Evolutionary conservation across 257 asterid genomes (phyloP).

Genomic region (Solanum piurae): DNA sequence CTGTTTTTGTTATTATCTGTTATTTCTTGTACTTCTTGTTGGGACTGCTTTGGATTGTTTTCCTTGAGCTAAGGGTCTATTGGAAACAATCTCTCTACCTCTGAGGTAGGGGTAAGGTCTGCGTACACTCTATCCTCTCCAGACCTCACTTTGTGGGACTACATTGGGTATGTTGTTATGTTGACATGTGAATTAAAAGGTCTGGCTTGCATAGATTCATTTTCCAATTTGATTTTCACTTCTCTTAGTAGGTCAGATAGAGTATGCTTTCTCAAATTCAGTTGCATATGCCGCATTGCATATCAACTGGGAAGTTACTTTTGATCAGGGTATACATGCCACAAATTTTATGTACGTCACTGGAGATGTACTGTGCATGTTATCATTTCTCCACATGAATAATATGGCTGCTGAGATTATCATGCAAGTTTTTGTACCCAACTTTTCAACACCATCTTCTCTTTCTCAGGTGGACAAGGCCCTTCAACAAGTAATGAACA

Average conservation of each 20-base stretch:
- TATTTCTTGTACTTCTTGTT: background rate
- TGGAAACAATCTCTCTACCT: background rate
- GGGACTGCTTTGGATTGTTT: background rate
- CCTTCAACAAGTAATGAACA: slow-evolving; percentile 44
- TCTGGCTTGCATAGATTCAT: background rate
- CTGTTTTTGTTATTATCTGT: background rate
- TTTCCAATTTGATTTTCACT: background rate
- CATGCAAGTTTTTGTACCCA: background rate
- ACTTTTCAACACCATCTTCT: background rate
- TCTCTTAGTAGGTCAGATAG: background rate
- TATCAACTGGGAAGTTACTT: background rate
- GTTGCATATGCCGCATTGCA: background rate
- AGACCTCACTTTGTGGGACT: background rate
- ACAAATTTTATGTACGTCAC: background rate
- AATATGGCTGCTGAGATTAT: background rate
- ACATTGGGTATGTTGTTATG: background rate
- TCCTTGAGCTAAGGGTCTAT: background rate
- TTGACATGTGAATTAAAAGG: background rate
- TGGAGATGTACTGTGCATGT: background rate
- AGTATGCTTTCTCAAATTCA: background rate
- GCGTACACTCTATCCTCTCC: background rate
- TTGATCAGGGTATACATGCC: background rate
- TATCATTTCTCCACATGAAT: background rate
- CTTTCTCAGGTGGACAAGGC: slow-evolving; percentile 28
- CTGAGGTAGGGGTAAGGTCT: background rate